phyloP scores from a whole-genome alignment of 345 rosid genomes.

The Aquilaria yunnanensis region DNA sequence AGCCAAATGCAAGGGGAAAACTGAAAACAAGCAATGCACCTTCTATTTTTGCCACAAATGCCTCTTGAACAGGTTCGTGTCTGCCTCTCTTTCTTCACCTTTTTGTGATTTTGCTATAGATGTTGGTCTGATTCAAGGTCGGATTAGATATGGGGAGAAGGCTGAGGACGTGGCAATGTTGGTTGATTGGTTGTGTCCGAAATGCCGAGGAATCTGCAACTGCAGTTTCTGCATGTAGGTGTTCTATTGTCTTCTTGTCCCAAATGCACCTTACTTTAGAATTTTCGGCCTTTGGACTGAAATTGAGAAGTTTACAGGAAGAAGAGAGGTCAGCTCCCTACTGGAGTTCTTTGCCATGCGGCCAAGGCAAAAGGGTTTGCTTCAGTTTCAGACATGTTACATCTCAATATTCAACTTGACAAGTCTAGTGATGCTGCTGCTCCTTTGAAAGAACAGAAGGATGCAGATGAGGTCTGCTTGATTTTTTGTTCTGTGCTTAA shows the following conservation, averaged over 20 bases:
- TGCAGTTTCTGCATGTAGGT: conserved; percentile 21
- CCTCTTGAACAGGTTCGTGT: conserved; percentile 22
- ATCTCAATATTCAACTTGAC: conserved; percentile 6
- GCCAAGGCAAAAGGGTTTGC: conserved; percentile 20
- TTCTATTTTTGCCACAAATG: conserved; percentile 22
- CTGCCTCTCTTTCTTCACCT: not conserved
- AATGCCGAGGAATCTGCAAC: conserved; percentile 20
- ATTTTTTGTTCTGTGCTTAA: not conserved
- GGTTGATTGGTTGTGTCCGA: conserved; percentile 23
- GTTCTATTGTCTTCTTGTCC: not conserved
- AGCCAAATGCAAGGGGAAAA: conserved; percentile 20
- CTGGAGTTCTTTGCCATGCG: conserved; percentile 9
- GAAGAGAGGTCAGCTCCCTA: conserved; percentile 18
- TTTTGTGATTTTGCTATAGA: not conserved
- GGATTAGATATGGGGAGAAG: conserved; percentile 25
- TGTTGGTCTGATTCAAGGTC: not conserved
- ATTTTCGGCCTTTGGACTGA: not conserved
- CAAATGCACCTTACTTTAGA: not conserved
- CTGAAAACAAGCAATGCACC: conserved; percentile 16
- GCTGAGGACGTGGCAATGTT: conserved; percentile 21
- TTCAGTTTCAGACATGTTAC: conserved; percentile 16
- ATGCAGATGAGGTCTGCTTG: conserved; percentile 11
- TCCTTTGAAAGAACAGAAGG: not conserved
- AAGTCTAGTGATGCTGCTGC: conserved; percentile 1
- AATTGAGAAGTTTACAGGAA: conserved; percentile 8